A percentile compares a stretch with the other conserved stretches of the same genome.
Evolutionary conservation across 2,329 filamentous ascomycete genomes (phyloP).

Genomic region (Juglanconis sp.): DNA sequence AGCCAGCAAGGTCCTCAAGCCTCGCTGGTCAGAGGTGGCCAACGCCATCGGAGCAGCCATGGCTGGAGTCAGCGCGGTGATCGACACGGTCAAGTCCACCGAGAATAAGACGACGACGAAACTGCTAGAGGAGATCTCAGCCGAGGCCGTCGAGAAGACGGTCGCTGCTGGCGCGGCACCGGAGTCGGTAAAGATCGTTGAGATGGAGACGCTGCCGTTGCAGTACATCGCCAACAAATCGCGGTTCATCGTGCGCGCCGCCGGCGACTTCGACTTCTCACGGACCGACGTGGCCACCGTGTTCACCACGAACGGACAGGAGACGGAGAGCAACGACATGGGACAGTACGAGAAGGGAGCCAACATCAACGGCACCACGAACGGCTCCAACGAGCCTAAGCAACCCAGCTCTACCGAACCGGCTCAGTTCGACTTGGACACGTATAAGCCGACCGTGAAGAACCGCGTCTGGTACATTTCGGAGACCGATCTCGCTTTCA

Average conservation of each 20-base stretch:
- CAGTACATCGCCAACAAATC: conserved; percentile 53
- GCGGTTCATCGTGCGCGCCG: conserved; percentile 56
- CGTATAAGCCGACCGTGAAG: conserved; percentile 47
- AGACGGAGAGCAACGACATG: conserved; percentile 19
- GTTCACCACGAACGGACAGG: not conserved
- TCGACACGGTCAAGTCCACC: conserved; percentile 49
- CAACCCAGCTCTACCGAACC: conserved; percentile 10
- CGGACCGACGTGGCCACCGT: conserved; percentile 26
- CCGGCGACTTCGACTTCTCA: conserved; percentile 53
- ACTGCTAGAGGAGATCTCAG: conserved; percentile 35
- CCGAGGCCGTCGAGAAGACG: conserved; percentile 42
- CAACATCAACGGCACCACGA: not conserved
- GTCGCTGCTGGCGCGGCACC: conserved; percentile 43
- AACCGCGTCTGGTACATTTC: conserved; percentile 55
- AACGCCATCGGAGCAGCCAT: conserved; percentile 65
- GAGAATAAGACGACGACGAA: conserved; percentile 37
- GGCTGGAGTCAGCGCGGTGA: conserved; percentile 53
- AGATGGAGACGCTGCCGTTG: conserved; percentile 53
- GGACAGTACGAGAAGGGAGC: conserved; percentile 25
- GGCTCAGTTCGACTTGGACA: conserved; percentile 31
- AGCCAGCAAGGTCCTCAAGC: conserved; percentile 54
- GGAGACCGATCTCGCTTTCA: conserved; percentile 56
- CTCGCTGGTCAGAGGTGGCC: conserved; percentile 55
- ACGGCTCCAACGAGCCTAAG: conserved; percentile 8
- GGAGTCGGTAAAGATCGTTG: conserved; percentile 44